Evolutionary conservation across 257 asterid genomes (phyloP), one percentile per base, ranked within the genome.

Genomic region (Dorcoceras hygrometricum): DNA sequence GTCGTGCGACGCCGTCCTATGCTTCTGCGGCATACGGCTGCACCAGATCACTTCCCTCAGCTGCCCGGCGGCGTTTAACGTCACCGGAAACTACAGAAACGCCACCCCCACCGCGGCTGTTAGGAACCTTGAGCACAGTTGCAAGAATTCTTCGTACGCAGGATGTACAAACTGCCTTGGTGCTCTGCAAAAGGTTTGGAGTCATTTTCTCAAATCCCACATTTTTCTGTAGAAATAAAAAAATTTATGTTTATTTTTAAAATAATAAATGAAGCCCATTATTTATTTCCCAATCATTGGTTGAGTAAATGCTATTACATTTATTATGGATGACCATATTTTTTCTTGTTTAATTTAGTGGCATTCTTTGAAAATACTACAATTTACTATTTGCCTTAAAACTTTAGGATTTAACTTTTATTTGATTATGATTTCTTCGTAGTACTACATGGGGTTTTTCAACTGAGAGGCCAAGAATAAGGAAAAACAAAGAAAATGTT

Each of bases 91-190:
- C 24, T 11, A 65, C 57, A 71, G 73, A 25, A 90, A 82, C 65
- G 99, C 89, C 0, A 86, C 89, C 9, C 97, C 99, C 3, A 88
- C 91, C 22, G 97, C 95, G 32, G 97, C 95, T 9, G 95, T 93
- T 1, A 82, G 74, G 79, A 81, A 93, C 65, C 63, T 93, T 85
- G 99, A 90, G 82, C 77, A 65, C 46, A 84, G 84, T 68, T 93
- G 99, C 74, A 76, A 68, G 69, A 88, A 90, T 57, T 85, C 99
- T 11, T 82, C 95, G 0, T 90, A 88, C 32, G 80, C 95, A 8
- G 99, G 99, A 0, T 93, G 99, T 66, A 93, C 99, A 0, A 80
- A 66, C 43, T 93, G 99, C 78, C 90, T 93, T 0, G 95, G 95
- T 19, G 92, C 99, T 9, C 84, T 93, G 4, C 88, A 88, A 9